These are phyloP conservation scores for Cladosporium sp. DNA, from an alignment of 2,329 filamentous ascomycete species.

Conservation along the genomic window DNA sequence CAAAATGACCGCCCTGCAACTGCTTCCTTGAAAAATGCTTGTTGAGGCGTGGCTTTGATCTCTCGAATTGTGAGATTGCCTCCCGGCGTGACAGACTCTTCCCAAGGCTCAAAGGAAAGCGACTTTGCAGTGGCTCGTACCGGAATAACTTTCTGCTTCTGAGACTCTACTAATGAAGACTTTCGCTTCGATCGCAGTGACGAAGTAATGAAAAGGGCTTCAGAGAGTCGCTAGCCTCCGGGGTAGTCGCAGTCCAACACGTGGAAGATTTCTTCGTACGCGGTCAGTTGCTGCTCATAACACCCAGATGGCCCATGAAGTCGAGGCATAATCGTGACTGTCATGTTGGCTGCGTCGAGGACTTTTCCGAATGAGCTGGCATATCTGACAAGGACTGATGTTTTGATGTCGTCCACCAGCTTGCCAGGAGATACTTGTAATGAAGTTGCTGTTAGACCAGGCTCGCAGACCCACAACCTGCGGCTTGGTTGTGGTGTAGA, in stretches of 20 bases:
- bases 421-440: background rate
- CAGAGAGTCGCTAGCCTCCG: background rate
- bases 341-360: background rate
- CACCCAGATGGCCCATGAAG: background rate
- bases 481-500: background rate
- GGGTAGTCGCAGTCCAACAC: background rate
- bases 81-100: background rate
- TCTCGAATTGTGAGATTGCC: background rate
- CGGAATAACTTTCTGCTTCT: background rate
- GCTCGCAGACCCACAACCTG: conserved; percentile 3
- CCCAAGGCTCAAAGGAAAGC: too few species aligned
- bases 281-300: background rate
- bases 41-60: background rate
- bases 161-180: background rate
- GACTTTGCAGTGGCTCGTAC: background rate
- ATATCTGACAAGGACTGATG: background rate
- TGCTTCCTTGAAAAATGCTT: background rate
- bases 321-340: background rate
- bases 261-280: background rate
- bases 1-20: background rate
- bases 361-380: background rate
- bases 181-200: background rate
- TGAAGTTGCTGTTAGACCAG: background rate
- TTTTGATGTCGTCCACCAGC: background rate
- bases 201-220: background rate